These are phyloP conservation scores for Tetrahymena elliotti DNA, from an alignment of 73 alveolate species.

Conservation along the genomic window DNA sequence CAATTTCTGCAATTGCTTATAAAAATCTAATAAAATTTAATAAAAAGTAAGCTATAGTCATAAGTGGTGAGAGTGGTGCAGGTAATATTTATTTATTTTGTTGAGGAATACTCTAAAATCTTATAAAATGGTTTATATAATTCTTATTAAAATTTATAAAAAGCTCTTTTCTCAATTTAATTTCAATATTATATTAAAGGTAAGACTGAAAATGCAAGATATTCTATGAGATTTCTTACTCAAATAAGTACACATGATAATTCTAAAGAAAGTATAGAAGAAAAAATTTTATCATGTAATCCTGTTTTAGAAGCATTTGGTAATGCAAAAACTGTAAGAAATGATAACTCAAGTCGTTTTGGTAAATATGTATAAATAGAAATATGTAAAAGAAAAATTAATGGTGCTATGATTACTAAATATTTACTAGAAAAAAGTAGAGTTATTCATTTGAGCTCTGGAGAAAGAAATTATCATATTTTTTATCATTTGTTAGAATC, in stretches of 20 bases:
- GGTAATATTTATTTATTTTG: constrained; percentile 20
- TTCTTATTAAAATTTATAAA: too few species aligned
- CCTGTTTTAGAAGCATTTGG: constrained; percentile 94
- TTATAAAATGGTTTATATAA: not conserved
- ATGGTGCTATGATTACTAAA: constrained; percentile 80
- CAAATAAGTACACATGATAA: constrained; percentile 4
- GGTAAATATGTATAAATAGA: constrained; percentile 77
- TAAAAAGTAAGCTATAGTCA: constrained; percentile 78
- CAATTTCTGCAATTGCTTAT: constrained; percentile 75
- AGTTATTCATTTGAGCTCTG: constrained; percentile 51
- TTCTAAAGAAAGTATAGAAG: constrained; percentile 48
- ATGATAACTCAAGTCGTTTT: constrained; percentile 77
- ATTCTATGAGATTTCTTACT: constrained; percentile 81
- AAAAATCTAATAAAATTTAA: constrained; percentile 58
- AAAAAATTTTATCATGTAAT: constrained; percentile 82
- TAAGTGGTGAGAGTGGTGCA: constrained; percentile 92
- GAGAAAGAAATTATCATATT: constrained; percentile 87
- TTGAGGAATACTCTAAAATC: not conserved
- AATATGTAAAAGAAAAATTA: constrained; percentile 54
- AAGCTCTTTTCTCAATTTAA: not conserved
- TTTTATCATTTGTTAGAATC: constrained; percentile 77
- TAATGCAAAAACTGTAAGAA: constrained; percentile 87
- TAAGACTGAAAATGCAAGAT: constrained; percentile 88
- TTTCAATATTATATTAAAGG: not conserved
- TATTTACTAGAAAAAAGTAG: constrained; percentile 81